These are phyloP conservation scores for Candida sphagnicola DNA, from an alignment of 805 yeast genomes.

Conservation along the genomic window DNA sequence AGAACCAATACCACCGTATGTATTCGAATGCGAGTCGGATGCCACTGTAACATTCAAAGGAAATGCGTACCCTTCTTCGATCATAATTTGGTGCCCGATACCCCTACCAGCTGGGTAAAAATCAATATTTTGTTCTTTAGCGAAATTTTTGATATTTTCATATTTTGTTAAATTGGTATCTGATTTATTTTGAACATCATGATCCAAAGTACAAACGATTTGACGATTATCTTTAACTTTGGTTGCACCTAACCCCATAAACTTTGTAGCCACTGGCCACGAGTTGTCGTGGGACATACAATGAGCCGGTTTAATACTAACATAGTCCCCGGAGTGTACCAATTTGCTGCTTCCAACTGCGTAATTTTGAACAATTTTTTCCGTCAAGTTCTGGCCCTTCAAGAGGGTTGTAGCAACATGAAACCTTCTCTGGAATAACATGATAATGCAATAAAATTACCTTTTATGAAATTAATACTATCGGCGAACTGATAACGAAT, in stretches of 20 bases:
- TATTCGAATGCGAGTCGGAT: constrained; percentile 95
- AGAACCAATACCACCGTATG: constrained; percentile 95
- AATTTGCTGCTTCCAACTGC: constrained; percentile 83
- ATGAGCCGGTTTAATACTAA: constrained; percentile 90
- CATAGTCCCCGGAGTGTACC: constrained; percentile 91
- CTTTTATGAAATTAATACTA: too few relatives aligned
- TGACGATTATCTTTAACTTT: constrained; percentile 81
- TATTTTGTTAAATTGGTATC: constrained; percentile 89
- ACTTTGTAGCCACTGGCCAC: constrained; percentile 98
- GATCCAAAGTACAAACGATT: constrained; percentile 94
- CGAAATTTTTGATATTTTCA: constrained; percentile 82
- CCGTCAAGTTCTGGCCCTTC: constrained; percentile 82
- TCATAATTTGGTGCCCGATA: constrained; percentile 98
- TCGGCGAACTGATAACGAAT: too few relatives aligned
- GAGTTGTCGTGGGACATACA: constrained; percentile 99
- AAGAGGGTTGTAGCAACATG: constrained; percentile 6
- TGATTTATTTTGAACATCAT: constrained; percentile 91
- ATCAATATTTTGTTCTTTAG: constrained; percentile 86
- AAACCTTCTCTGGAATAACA: not conserved
- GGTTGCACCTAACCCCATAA: constrained; percentile 90
- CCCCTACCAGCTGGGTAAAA: constrained; percentile 99
- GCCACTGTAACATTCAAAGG: constrained; percentile 93
- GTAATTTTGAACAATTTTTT: constrained; percentile 89
- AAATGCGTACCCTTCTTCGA: constrained; percentile 97
- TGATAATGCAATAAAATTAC: not conserved